These are phyloP conservation scores for Xylariaceae sp. DNA, from an alignment of 2,329 filamentous ascomycete species.

Conservation along the genomic window DNA sequence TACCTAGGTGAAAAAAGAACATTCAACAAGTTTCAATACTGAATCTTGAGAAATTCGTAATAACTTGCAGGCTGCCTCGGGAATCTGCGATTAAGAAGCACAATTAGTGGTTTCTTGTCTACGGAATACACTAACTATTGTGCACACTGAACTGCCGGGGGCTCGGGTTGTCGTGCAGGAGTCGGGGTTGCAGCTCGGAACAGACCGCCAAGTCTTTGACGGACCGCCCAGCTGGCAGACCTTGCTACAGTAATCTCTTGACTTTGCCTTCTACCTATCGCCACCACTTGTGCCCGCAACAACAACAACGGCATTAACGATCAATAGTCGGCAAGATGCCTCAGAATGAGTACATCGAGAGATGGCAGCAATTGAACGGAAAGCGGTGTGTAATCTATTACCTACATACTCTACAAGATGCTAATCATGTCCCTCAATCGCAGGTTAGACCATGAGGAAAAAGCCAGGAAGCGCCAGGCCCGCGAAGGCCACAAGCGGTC, in stretches of 20 bases:
- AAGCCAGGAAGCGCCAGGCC: constrained; percentile 77
- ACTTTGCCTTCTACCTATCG: neutral
- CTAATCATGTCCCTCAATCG: neutral
- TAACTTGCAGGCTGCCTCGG: too few relatives aligned
- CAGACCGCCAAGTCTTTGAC: neutral
- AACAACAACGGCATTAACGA: neutral
- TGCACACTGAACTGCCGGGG: too few relatives aligned
- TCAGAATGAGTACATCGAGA: neutral
- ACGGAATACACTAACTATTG: too few relatives aligned
- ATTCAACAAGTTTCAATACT: too few relatives aligned
- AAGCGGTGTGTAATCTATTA: neutral
- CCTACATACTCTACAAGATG: neutral
- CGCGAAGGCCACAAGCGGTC: constrained; percentile 86
- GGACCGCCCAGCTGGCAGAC: neutral
- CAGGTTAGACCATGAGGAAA: constrained; percentile 61
- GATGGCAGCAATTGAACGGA: neutral
- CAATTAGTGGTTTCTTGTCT: too few relatives aligned
- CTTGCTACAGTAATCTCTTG: neutral
- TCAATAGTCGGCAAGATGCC: neutral
- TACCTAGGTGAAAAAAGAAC: too few relatives aligned
- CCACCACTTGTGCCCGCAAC: neutral
- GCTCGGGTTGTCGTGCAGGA: too few relatives aligned
- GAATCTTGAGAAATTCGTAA: too few relatives aligned
- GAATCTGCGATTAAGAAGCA: too few relatives aligned
- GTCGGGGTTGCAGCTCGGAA: neutral